Conservation (phyloP, 495 filamentous ascomycete species). For the Aspergillus sparsus region DNA sequence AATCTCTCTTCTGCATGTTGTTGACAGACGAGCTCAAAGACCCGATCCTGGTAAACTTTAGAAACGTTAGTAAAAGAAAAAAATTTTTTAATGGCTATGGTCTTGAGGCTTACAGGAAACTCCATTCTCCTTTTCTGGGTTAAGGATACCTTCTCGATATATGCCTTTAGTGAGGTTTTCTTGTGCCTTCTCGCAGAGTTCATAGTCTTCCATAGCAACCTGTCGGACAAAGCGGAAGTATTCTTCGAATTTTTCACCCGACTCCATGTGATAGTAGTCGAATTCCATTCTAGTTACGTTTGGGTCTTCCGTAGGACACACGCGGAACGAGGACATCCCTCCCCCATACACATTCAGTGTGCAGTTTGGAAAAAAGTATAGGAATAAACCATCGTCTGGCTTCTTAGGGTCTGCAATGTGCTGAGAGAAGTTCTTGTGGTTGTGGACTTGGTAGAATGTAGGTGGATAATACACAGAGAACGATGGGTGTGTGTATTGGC, state of each 20-base stretch:
- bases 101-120: constrained; percentile 49
- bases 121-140: constrained; percentile 59
- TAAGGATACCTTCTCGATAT: constrained; percentile 60
- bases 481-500: constrained; percentile 63
- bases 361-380: constrained; percentile 65
- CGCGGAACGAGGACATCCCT: constrained; percentile 60
- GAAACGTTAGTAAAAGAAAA: background rate
- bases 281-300: constrained; percentile 62
- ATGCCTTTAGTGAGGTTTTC: constrained; percentile 56
- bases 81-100: background rate
- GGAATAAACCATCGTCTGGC: constrained; percentile 55
- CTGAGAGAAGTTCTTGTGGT: constrained; percentile 59
- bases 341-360: constrained; percentile 63
- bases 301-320: constrained; percentile 55
- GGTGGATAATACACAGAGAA: constrained; percentile 61
- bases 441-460: constrained; percentile 58
- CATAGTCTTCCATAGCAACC: constrained; percentile 61
- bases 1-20: constrained; percentile 46
- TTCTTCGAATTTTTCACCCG: constrained; percentile 58
- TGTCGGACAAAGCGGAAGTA: constrained; percentile 63
- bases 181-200: constrained; percentile 61
- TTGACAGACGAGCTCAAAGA: constrained; percentile 54
- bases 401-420: constrained; percentile 60
- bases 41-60: constrained; percentile 56
- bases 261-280: constrained; percentile 58